Percentiles rank a stretch among this genome's conserved stretches.
phyloP scores from a whole-genome alignment of 805 yeast species.

The Schwanniomyces occidentalis region DNA sequence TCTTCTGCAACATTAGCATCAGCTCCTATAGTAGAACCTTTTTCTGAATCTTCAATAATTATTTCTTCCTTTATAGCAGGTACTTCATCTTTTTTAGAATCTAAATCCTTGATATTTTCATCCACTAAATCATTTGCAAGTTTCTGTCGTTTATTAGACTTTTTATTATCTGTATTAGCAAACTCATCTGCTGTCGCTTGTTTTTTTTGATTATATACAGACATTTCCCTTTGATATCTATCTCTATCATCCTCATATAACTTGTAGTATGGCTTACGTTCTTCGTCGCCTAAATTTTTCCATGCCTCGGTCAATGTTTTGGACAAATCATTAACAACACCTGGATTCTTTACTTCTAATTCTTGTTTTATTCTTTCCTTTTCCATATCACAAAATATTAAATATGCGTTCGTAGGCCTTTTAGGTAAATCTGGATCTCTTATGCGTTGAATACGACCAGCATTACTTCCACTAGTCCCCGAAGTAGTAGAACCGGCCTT shows the following conservation, averaged over 20 bases:
- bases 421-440: constrained; percentile 87
- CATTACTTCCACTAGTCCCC: constrained; percentile 22
- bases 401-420: constrained; percentile 87
- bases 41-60: too few relatives aligned
- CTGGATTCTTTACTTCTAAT: constrained; percentile 52
- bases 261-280: constrained; percentile 69
- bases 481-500: constrained; percentile 14
- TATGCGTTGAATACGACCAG: constrained; percentile 34
- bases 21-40: too few relatives aligned
- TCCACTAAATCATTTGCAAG: constrained; percentile 8
- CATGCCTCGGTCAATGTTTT: constrained; percentile 82
- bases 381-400: constrained; percentile 83
- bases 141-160: constrained; percentile 12
- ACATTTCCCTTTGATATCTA: constrained; percentile 75
- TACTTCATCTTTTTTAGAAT: constrained; percentile 5
- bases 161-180: constrained; percentile 6
- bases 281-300: constrained; percentile 71
- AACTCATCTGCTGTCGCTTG: constrained; percentile 14
- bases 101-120: constrained; percentile 1
- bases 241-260: constrained; percentile 76
- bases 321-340: constrained; percentile 61
- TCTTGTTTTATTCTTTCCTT: constrained; percentile 68
- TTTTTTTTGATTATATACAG: constrained; percentile 42
- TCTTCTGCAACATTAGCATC: too few relatives aligned
- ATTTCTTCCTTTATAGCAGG: constrained; percentile 1